Evolutionary conservation across 2,329 filamentous ascomycete species (phyloP), one percentile per base, ranked within the genome.

Genomic region (Aureobasidium mangrovei): DNA sequence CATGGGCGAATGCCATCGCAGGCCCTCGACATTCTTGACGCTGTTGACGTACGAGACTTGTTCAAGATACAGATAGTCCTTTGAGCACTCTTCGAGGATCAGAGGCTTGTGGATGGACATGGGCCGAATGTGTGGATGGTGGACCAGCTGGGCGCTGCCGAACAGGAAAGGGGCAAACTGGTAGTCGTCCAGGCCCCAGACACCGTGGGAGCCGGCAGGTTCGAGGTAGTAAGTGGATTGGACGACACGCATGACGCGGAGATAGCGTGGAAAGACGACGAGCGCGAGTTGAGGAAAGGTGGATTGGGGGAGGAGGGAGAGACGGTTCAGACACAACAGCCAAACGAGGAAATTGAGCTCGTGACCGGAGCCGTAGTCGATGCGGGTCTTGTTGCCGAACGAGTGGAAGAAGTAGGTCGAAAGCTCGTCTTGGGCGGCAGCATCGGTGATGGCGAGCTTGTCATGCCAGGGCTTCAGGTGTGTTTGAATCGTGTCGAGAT

Each of bases 1-100:
- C 94, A 98, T 97, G 3, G 94, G 93, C 60, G 85, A 91, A 65
- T 98, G 94, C 93, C 93, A 98, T 42, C 93, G 81, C 57, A 98
- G 74, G 1, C 91, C 91, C 65, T 94, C 89, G 56, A 96, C 91
- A 1, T 89, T 95, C 76, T 98, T 98, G 56, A 95, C 94, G 61
- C 84, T 88, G 71, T 97, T 96, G 56, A 98, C 91, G 71, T 95
- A 98, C 49, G 80, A 79, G 28, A 98, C 88, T 70, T 97, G 93
- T 51, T 91, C 86, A 0, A 98, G 81, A 64, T 98, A 98, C 55
- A 98, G 74, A 64, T 85, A 98, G 54, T 95, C 88, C 54, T 78
- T 74, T 10, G 82, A 81, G 63, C 88, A 91, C 67, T 97, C 90
- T 67, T 97, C 93, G 10, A 98, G 76, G 0, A 89, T 83, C 5